phyloP scores from a whole-genome alignment of 2,329 filamentous ascomycete species.

The Phaeosphaeriaceae sp. region DNA sequence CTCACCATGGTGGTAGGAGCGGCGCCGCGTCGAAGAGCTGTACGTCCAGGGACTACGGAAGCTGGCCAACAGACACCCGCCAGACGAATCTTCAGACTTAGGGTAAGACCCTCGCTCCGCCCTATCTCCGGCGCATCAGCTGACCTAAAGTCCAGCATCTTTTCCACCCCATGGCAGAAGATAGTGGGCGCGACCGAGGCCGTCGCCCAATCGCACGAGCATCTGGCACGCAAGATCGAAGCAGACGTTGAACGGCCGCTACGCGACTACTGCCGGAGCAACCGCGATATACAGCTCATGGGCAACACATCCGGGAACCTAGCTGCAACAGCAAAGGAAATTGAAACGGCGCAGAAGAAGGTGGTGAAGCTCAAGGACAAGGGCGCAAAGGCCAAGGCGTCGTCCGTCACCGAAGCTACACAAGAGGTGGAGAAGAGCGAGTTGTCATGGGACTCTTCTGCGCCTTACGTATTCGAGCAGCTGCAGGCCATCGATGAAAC shows the following conservation, averaged over 20 bases:
- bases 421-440: conserved; percentile 77
- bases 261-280: conserved; percentile 73
- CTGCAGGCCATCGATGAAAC: conserved; percentile 90
- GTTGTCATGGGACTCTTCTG: conserved; percentile 90
- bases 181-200: conserved; percentile 80
- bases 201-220: conserved; percentile 82
- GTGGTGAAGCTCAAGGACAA: conserved; percentile 84
- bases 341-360: conserved; percentile 84
- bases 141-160: conserved; percentile 67
- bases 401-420: conserved; percentile 77
- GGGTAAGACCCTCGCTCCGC: conserved; percentile 67
- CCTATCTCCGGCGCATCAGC: conserved; percentile 13
- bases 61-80: conserved; percentile 74
- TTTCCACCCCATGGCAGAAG: conserved; percentile 88
- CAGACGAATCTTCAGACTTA: conserved; percentile 79
- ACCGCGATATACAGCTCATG: conserved; percentile 80
- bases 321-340: conserved; percentile 77
- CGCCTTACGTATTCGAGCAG: conserved; percentile 92
- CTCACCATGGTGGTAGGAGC: conserved; percentile 69
- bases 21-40: conserved; percentile 86
- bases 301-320: conserved; percentile 83
- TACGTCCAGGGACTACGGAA: conserved; percentile 85
- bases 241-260: conserved; percentile 86
- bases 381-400: conserved; percentile 74
- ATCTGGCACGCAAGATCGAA: conserved; percentile 81